These are phyloP conservation scores for Delonix regia DNA, from an alignment of 306 rosid species.

Conservation along the genomic window DNA sequence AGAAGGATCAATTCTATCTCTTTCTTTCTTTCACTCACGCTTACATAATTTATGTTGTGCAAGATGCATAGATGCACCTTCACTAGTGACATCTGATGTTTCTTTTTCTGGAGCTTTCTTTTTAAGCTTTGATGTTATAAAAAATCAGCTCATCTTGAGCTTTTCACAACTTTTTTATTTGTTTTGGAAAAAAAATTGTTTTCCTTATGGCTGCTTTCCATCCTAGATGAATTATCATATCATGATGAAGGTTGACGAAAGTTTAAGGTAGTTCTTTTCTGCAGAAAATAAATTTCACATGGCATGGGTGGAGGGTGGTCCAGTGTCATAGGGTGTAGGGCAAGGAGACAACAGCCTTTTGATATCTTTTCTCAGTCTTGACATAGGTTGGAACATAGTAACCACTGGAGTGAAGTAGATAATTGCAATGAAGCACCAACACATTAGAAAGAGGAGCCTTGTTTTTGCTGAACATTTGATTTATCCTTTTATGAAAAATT, in stretches of 20 bases:
- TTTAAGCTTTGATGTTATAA: slow-evolving; percentile 5
- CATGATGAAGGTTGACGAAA: slow-evolving; percentile 10
- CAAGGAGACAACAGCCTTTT: background rate
- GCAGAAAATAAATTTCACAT: background rate
- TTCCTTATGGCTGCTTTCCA: background rate
- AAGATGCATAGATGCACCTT: slow-evolving; percentile 10
- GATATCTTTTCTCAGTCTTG: background rate
- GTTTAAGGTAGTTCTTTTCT: background rate
- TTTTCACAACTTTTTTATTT: background rate
- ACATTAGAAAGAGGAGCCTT: background rate
- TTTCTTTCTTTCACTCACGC: background rate
- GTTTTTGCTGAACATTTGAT: too few relatives aligned
- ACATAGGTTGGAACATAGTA: background rate
- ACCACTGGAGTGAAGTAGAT: background rate
- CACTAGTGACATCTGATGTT: background rate
- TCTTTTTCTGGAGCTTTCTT: slow-evolving; percentile 17
- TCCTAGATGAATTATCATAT: slow-evolving; percentile 1
- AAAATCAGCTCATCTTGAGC: background rate
- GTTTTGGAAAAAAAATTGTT: background rate
- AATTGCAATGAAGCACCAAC: background rate
- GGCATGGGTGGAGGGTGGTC: background rate
- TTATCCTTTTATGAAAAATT: too few relatives aligned
- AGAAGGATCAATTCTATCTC: slow-evolving; percentile 3
- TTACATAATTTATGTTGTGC: background rate
- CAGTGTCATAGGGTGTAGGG: background rate